phyloP scores from a whole-genome alignment of 106 monocot genomes.

The Dioscorea dumetorum region DNA sequence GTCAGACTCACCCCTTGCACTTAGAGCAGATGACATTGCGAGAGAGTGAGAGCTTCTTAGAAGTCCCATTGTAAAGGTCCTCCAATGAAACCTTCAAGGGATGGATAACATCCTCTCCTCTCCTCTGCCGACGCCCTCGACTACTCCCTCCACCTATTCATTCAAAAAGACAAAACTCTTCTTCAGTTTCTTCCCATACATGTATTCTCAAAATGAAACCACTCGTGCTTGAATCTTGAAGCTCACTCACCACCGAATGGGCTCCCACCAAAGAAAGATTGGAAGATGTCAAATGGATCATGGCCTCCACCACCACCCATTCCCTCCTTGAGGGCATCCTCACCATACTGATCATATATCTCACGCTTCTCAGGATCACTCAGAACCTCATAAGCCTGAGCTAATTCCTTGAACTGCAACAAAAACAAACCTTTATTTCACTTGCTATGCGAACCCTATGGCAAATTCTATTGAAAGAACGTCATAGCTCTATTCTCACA shows the following conservation, averaged over 20 bases:
- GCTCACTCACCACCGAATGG: slow-evolving; percentile 55
- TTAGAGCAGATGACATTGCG: slow-evolving; percentile 73
- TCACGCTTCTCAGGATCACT: slow-evolving; percentile 91
- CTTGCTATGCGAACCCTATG: too few species aligned
- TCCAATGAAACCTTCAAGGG: slow-evolving; percentile 77
- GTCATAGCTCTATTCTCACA: too few species aligned
- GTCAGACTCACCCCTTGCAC: slow-evolving; percentile 59
- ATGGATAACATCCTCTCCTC: slow-evolving; percentile 85
- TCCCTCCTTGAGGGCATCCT: slow-evolving; percentile 93
- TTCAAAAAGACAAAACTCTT: too few species aligned
- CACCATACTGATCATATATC: slow-evolving; percentile 88
- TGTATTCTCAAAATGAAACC: too few species aligned
- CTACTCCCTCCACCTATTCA: slow-evolving; percentile 52
- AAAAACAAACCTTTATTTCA: too few species aligned
- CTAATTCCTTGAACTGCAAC: slow-evolving; percentile 82
- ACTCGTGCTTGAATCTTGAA: too few species aligned
- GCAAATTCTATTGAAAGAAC: too few species aligned
- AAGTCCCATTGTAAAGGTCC: slow-evolving; percentile 70
- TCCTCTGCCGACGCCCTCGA: slow-evolving; percentile 69
- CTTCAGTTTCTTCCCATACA: too few species aligned
- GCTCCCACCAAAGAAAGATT: slow-evolving; percentile 74
- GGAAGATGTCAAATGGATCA: slow-evolving; percentile 87
- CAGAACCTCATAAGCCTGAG: slow-evolving; percentile 80
- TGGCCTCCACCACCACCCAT: slow-evolving; percentile 65
- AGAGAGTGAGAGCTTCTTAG: slow-evolving; percentile 81